Evolutionary conservation across 495 filamentous ascomycete species (phyloP).

Genomic region (Neurospora sp.): DNA sequence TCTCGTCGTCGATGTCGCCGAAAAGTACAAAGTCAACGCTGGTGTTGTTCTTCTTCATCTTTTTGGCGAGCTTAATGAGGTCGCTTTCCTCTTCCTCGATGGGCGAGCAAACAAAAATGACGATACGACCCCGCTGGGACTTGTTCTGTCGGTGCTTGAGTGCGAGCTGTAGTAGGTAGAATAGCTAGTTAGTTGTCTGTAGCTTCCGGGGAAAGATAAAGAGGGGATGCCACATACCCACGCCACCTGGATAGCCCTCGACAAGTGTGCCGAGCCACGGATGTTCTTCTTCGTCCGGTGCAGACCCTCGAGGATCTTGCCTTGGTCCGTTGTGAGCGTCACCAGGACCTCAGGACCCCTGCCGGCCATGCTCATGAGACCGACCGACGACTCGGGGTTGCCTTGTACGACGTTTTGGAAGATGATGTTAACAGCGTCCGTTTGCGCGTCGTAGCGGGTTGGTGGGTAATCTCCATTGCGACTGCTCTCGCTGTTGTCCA

Average conservation of each 20-base stretch:
- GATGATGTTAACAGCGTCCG: slow-evolving; percentile 88
- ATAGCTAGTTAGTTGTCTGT: not conserved
- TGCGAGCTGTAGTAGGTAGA: slow-evolving; percentile 53
- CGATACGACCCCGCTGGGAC: slow-evolving; percentile 84
- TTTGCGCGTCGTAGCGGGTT: slow-evolving; percentile 89
- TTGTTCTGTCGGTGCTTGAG: slow-evolving; percentile 98
- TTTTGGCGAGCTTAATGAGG: slow-evolving; percentile 82
- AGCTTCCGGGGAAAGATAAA: not conserved
- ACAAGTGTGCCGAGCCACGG: slow-evolving; percentile 71
- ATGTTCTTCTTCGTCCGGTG: slow-evolving; percentile 97
- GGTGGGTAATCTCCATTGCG: slow-evolving; percentile 95
- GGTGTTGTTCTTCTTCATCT: slow-evolving; percentile 95
- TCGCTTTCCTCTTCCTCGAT: slow-evolving; percentile 81
- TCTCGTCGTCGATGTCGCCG: slow-evolving; percentile 84
- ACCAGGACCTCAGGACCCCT: slow-evolving; percentile 93
- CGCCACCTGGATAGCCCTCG: slow-evolving; percentile 90
- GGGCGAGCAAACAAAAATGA: slow-evolving; percentile 90
- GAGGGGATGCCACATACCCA: slow-evolving; percentile 50
- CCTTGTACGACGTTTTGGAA: slow-evolving; percentile 88
- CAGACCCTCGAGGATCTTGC: slow-evolving; percentile 86
- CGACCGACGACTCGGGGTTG: slow-evolving; percentile 94
- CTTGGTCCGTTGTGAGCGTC: slow-evolving; percentile 89
- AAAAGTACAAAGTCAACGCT: slow-evolving; percentile 91
- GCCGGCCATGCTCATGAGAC: slow-evolving; percentile 97
- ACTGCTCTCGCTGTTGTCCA: slow-evolving; percentile 97